Evolutionary conservation across 2,329 filamentous ascomycete genomes (phyloP), one percentile per base, ranked within the genome.

Genomic region (Penicillium sp.): DNA sequence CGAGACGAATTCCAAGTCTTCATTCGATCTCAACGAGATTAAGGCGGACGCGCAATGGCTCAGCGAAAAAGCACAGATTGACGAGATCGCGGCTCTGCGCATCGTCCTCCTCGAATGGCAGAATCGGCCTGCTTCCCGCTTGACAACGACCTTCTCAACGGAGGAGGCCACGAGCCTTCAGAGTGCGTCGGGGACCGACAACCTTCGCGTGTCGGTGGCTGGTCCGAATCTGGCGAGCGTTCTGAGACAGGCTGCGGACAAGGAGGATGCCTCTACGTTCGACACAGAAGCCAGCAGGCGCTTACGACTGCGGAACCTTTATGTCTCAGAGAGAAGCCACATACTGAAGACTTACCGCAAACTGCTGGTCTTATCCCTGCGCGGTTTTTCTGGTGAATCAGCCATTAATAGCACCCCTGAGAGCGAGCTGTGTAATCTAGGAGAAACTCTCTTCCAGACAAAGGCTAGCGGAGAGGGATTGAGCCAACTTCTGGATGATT

Each of bases 1-100:
- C 40, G 81, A 87, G 1, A 82, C 86, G 14, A 80, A 80, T 4
- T 74, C 80, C 10, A 81, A 80, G 58, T 78, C 80, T 32, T 79
- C 80, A 46, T 87, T 85, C 64, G 81, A 90, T 61, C 75, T 95
- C 56, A 82, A 86, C 31, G 74, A 85, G 61, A 81, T 97, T 65
- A 95, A 95, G 71, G 80, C 81, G 38, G 90, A 97, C 72, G 80
- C 89, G 27, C 66, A 86, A 56, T 97, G 90, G 89, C 74, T 98
- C 52, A 90, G 88, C 68, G 81, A 85, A 59, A 81, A 85, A 61
- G 81, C 84, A 41, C 77, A 80, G 36, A 81, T 96, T 55, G 89
- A 93, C 66, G 84, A 96, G 66, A 74, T 93, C 35, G 81, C 85
- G 10, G 89, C 91, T 22, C 74, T 98, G 60, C 81, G 93, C 49